Evolutionary conservation across 2,329 filamentous ascomycete species (phyloP).

Genomic region (Colletotrichum liaoningense): DNA sequence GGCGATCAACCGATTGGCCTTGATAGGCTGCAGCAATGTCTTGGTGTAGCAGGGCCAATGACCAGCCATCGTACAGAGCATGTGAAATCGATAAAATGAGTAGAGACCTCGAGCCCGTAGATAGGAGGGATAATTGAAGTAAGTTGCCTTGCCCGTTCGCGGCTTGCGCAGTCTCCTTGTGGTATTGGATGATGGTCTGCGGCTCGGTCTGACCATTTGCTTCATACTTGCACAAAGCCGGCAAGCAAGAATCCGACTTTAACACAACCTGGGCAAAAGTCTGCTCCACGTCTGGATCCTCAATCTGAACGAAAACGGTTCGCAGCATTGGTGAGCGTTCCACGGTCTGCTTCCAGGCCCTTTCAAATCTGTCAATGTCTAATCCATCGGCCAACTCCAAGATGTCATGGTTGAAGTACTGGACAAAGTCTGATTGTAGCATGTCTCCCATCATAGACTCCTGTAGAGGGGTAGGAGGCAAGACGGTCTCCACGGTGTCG

Average conservation of each 20-base stretch:
- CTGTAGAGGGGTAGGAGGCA: conserved; percentile 86
- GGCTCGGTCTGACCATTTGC: conserved; percentile 48
- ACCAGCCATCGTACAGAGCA: conserved; percentile 91
- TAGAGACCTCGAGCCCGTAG: conserved; percentile 48
- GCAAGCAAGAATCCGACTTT: conserved; percentile 29
- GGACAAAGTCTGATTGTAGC: conserved; percentile 76
- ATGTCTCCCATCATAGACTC: conserved; percentile 89
- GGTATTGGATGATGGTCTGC: conserved; percentile 47
- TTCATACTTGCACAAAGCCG: conserved; percentile 38
- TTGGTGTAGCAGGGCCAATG: conserved; percentile 77
- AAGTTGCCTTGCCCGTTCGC: conserved; percentile 52
- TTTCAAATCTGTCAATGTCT: conserved; percentile 66
- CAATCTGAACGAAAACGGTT: conserved; percentile 77
- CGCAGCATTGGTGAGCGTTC: conserved; percentile 76
- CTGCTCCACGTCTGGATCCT: conserved; percentile 65
- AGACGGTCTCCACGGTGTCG: conserved; percentile 63
- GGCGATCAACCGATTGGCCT: conserved; percentile 52
- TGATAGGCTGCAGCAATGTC: conserved; percentile 77
- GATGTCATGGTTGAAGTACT: conserved; percentile 90
- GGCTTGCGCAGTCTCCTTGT: conserved; percentile 50
- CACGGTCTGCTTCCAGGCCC: conserved; percentile 73
- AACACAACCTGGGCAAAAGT: conserved; percentile 63
- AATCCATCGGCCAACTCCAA: conserved; percentile 68
- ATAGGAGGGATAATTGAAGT: conserved; percentile 61
- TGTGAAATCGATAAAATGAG: conserved; percentile 81